These are phyloP conservation scores for Clonostachys chloroleuca DNA, from an alignment of 2,329 filamentous ascomycete genomes.

Conservation along the genomic window DNA sequence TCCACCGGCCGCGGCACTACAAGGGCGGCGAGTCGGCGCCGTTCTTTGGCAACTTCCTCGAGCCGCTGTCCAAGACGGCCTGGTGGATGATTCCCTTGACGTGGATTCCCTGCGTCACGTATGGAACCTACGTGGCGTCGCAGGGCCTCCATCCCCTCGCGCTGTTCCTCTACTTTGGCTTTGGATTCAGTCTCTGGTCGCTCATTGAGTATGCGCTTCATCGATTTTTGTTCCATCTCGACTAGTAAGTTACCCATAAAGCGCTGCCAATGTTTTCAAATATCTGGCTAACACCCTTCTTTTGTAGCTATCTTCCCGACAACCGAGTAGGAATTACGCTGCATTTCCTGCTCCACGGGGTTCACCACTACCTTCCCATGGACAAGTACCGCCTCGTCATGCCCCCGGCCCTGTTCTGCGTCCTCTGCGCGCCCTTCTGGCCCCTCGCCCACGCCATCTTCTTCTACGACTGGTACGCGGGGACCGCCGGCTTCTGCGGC, in stretches of 20 bases:
- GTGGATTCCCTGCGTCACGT: slow-evolving; percentile 77
- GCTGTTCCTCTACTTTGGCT: slow-evolving; percentile 55
- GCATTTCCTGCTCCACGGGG: slow-evolving; percentile 93
- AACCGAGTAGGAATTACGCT: slow-evolving; percentile 78
- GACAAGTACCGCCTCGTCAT: slow-evolving; percentile 96
- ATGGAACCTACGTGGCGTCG: slow-evolving; percentile 64
- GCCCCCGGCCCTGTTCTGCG: slow-evolving; percentile 84
- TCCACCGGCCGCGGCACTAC: slow-evolving; percentile 94
- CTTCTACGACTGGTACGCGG: slow-evolving; percentile 80
- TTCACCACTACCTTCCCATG: slow-evolving; percentile 98
- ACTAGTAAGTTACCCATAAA: slow-evolving; percentile 58
- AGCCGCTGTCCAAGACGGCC: slow-evolving; percentile 86
- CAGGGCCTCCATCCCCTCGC: slow-evolving; percentile 48
- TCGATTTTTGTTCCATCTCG: slow-evolving; percentile 88
- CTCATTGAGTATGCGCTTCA: slow-evolving; percentile 87
- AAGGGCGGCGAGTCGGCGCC: slow-evolving; percentile 89
- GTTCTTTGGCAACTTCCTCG: slow-evolving; percentile 96
- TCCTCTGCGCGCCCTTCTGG: slow-evolving; percentile 87
- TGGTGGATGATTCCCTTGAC: slow-evolving; percentile 86
- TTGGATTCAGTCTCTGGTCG: slow-evolving; percentile 79
- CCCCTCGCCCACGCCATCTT: slow-evolving; percentile 81
- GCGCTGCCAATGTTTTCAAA: not conserved
- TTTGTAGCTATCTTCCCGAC: slow-evolving; percentile 76
- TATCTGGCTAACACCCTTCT: not conserved
- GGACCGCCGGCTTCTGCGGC: slow-evolving; percentile 75